Evolutionary conservation across 2,329 filamentous ascomycete species (phyloP).

Genomic region (Verticillium klebahnii): DNA sequence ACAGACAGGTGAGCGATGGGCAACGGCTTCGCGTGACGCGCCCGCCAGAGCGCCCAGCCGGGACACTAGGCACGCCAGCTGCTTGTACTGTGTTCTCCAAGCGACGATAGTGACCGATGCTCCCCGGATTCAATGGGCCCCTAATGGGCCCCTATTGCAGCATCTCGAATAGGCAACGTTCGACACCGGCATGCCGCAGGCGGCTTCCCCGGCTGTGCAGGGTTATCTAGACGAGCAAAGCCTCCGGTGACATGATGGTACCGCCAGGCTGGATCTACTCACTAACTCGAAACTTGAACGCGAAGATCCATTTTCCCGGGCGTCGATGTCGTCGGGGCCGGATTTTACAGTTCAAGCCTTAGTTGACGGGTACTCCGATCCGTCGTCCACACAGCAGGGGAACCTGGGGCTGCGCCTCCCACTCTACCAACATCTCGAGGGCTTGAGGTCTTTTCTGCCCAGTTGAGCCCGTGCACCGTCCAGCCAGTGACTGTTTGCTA

Average conservation of each 20-base stretch:
- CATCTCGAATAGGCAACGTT: neutral
- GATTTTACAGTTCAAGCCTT: neutral
- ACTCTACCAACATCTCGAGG: neutral
- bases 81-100: neutral
- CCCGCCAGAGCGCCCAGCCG: neutral
- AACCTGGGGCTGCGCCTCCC: neutral
- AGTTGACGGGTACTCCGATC: neutral
- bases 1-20: neutral
- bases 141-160: neutral
- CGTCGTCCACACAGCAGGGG: neutral
- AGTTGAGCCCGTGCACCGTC: neutral
- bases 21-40: neutral
- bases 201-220: neutral
- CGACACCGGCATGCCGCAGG: neutral
- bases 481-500: neutral
- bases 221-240: neutral
- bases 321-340: neutral
- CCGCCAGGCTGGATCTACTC: neutral
- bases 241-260: neutral
- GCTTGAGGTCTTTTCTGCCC: neutral
- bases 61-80: neutral
- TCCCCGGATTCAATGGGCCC: neutral
- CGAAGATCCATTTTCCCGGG: neutral
- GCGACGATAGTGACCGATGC: neutral
- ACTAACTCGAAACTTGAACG: neutral